A percentile compares a stretch with the other conserved stretches of the same genome.
Evolutionary conservation across 371 early-diverging fungal species (phyloP).

Genomic region (Actinomucor elegans): DNA sequence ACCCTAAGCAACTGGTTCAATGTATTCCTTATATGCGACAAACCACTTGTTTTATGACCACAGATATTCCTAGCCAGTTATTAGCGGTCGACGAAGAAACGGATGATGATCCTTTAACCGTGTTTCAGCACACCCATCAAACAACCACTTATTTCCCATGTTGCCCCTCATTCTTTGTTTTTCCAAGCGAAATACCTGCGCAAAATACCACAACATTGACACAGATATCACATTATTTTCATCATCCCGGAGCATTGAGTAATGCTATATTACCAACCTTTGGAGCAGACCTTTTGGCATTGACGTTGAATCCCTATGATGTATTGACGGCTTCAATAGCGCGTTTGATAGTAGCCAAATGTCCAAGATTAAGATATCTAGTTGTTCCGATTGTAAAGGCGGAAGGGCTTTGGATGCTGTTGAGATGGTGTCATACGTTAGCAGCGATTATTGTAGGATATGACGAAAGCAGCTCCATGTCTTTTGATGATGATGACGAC

Average conservation of each 20-base stretch:
- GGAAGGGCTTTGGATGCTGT: constrained; percentile 47
- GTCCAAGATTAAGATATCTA: constrained; percentile 41
- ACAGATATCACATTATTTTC: constrained; percentile 44
- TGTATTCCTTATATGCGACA: constrained; percentile 8
- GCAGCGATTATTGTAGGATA: constrained; percentile 35
- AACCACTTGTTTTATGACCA: constrained; percentile 35
- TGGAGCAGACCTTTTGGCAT: constrained; percentile 38
- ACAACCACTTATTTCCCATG: constrained; percentile 27
- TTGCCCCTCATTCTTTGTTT: constrained; percentile 39
- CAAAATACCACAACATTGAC: constrained; percentile 26
- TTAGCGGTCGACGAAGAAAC: neutral
- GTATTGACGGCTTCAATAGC: constrained; percentile 36
- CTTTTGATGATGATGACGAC: constrained; percentile 20
- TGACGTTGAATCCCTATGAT: constrained; percentile 43
- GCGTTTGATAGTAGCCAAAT: constrained; percentile 33
- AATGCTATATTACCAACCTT: constrained; percentile 48
- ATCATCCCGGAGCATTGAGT: constrained; percentile 44
- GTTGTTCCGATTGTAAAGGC: constrained; percentile 42
- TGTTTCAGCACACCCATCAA: constrained; percentile 2
- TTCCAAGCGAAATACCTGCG: constrained; percentile 27
- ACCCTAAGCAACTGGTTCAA: constrained; percentile 15
- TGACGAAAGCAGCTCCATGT: constrained; percentile 6
- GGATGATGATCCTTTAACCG: neutral
- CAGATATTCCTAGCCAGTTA: constrained; percentile 24
- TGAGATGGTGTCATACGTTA: constrained; percentile 43